These are phyloP conservation scores for Pestalotiopsis sp. DNA, from an alignment of 2,329 filamentous ascomycete genomes.

Conservation along the genomic window DNA sequence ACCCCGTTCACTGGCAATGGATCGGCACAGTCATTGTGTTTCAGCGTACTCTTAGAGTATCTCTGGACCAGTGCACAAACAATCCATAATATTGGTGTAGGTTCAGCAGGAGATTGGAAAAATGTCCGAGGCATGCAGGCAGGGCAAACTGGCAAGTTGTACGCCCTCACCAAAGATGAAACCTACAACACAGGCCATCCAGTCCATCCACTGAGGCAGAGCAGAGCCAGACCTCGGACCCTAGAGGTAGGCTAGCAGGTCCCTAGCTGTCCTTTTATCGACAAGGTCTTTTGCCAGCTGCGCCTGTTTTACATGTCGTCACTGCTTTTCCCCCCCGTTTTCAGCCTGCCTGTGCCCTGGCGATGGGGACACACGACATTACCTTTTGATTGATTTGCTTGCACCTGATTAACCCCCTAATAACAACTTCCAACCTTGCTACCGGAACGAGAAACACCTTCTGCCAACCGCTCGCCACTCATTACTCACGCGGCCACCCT, in stretches of 20 bases:
- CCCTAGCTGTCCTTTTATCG: conserved; percentile 1
- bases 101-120: background rate
- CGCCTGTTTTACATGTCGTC: background rate
- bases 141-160: no score
- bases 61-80: background rate
- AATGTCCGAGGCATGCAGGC: background rate
- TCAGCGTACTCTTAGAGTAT: background rate
- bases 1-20: background rate
- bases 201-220: background rate
- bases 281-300: background rate
- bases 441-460: background rate
- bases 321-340: conserved; percentile 4
- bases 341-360: background rate
- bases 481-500: background rate
- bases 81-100: background rate
- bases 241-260: background rate
- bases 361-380: background rate
- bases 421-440: background rate
- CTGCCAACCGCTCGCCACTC: background rate
- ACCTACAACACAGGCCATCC: background rate
- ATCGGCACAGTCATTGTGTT: background rate
- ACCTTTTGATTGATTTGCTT: background rate
- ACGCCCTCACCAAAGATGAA: background rate
- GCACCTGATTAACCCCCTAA: background rate
- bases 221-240: background rate